phyloP scores from a whole-genome alignment of 140 eudicot genomes.

The Oenanthe javanica region DNA sequence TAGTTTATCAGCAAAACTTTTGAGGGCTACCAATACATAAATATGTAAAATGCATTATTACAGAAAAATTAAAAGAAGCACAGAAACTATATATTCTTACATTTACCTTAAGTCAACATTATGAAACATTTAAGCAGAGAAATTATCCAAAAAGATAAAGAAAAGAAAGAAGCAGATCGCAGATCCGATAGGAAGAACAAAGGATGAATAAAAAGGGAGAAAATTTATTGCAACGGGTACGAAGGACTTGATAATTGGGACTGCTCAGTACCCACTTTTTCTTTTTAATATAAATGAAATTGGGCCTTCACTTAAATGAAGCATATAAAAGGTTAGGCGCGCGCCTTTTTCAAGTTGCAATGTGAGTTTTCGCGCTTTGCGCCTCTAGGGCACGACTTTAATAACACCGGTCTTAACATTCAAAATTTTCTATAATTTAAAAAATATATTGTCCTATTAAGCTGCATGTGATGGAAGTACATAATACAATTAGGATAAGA shows the following conservation, averaged over 20 bases:
- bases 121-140: neutral
- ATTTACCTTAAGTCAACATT: neutral
- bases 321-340: neutral
- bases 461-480: neutral
- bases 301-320: neutral
- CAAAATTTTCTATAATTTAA: neutral
- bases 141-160: neutral
- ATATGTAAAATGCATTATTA: neutral
- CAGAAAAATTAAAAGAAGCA: too few relatives aligned
- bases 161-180: neutral
- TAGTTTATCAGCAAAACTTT: neutral
- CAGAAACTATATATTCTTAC: too few relatives aligned
- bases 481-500: neutral
- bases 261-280: neutral
- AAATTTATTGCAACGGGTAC: neutral
- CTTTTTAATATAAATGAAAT: neutral
- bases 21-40: neutral
- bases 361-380: neutral
- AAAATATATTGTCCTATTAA: neutral
- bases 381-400: neutral
- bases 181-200: neutral
- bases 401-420: neutral
- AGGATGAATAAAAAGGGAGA: neutral
- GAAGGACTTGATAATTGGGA: neutral
- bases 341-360: neutral